Conservation (phyloP, 345 rosid species). For the Eucalyptus polybractea region DNA sequence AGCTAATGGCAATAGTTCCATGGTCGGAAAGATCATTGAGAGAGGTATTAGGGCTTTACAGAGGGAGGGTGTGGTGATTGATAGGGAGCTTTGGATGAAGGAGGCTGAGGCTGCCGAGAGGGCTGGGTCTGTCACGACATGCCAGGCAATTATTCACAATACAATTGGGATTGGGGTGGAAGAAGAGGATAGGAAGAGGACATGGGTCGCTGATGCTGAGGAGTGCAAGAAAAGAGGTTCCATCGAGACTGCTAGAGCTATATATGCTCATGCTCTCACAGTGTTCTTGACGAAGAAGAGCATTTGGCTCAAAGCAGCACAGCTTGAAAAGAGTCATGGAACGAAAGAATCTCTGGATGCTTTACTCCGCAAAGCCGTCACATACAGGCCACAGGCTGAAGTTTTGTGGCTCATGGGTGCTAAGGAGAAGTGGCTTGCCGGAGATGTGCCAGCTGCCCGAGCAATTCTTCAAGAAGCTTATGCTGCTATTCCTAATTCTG, state of each 20-base stretch:
- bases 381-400: conserved; percentile 87
- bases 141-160: conserved; percentile 69
- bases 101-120: conserved; percentile 91
- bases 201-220: conserved; percentile 98
- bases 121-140: conserved; percentile 73
- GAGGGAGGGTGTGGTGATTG: conserved; percentile 80
- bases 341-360: conserved; percentile 89
- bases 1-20: conserved; percentile 68
- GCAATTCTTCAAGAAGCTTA: conserved; percentile 92
- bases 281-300: conserved; percentile 91
- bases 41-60: conserved; percentile 82
- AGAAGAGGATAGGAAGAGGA: conserved; percentile 94
- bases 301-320: conserved; percentile 91
- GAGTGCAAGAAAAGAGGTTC: conserved; percentile 91
- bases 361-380: conserved; percentile 70
- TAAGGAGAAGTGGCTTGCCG: conserved; percentile 96
- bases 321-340: conserved; percentile 93
- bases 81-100: conserved; percentile 88
- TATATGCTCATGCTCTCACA: conserved; percentile 74
- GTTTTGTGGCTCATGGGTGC: conserved; percentile 99
- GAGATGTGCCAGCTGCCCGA: conserved; percentile 90
- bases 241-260: conserved; percentile 87
- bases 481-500: conserved; percentile 84
- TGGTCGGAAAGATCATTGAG: conserved; percentile 83
- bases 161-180: conserved; percentile 88